Base-by-base conservation (phyloP, 805 yeast genomes). In the Candida sithepensis region DNA sequence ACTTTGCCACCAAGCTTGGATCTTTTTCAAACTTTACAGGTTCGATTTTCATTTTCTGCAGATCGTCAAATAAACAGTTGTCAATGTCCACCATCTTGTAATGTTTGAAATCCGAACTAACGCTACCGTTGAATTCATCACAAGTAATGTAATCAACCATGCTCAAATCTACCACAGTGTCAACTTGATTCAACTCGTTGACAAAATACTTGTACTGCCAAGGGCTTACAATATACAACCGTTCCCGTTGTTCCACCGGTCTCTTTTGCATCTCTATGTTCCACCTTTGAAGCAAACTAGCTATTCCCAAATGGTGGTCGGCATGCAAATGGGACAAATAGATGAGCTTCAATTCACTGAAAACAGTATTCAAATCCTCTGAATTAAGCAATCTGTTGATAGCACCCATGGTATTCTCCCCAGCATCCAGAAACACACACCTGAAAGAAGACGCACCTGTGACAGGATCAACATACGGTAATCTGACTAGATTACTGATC, bases 261-360 rank as follows among this genome's bases (percentile, higher is more conserved):
- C 68, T 62, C 28, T 65, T 60, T 48, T 77, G 72, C 48, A 63
- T 57, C 9, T 53, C 51, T n/a, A 58, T 48, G 41, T 65, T 60
- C 96, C 97, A 91, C 53, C 79, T 81, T 34, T 73, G 71, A 23
- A 94, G 71, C 3, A 94, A 64, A 4, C 88, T 77, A 8, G 85
- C 68, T 4, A 87, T 72, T 0, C 99, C 99, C 38, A 94, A 69
- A 65, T 92, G 97, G 64, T 94, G 99, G 63, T 94, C 99, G 0
- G 98, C 99, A 66, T 94, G 99, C 57, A 92, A 71, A 71, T 94
- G 99, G 56, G 96, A 85, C 45, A 94, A 69, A 58, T 79, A 87
- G 19, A 92, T 70, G 45, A 88, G 48, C 28, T 76, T 69, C 48
- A 91, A 66, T 57, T 91, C 95, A 37, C 67, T 54, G 52, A 91